Percentiles rank a stretch among this genome's conserved stretches.
phyloP scores from a whole-genome alignment of 225 moss, liverwort and hornwort species.

The Antitrichia curtipendula region DNA sequence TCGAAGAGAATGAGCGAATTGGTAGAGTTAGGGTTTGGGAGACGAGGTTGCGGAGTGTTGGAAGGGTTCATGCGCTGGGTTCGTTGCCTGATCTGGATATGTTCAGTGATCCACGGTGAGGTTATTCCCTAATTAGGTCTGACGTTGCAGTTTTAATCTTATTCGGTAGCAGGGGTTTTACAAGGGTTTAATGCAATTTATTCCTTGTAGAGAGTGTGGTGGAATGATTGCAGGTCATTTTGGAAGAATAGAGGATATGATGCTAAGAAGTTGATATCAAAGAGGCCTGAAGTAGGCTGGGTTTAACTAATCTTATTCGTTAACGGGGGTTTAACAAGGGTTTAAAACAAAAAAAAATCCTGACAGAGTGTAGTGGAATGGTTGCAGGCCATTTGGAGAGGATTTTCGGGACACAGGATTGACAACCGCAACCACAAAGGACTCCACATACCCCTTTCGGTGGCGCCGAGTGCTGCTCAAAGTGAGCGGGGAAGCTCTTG shows the following conservation, averaged over 20 bases:
- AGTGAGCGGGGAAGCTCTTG: slow-evolving; percentile 90
- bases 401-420: slow-evolving; percentile 23
- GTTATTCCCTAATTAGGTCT: background rate
- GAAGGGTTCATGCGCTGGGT: background rate
- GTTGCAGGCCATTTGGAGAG: slow-evolving; percentile 16
- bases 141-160: background rate
- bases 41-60: background rate
- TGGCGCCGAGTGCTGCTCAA: slow-evolving; percentile 88
- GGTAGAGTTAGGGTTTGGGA: background rate
- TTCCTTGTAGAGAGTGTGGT: background rate
- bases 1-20: slow-evolving; percentile 14
- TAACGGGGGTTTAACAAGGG: background rate
- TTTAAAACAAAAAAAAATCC: too few relatives aligned
- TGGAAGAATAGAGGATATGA: background rate
- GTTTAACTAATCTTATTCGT: background rate
- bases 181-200: background rate
- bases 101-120: slow-evolving; percentile 28
- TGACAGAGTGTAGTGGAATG: background rate
- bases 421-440: background rate
- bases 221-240: background rate
- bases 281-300: background rate
- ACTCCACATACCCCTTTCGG: slow-evolving; percentile 12
- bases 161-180: background rate
- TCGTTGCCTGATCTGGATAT: slow-evolving; percentile 28
- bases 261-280: too few relatives aligned